Conservation (phyloP, 2,329 filamentous ascomycete species). For the Ambrosiella beaveri region DNA sequence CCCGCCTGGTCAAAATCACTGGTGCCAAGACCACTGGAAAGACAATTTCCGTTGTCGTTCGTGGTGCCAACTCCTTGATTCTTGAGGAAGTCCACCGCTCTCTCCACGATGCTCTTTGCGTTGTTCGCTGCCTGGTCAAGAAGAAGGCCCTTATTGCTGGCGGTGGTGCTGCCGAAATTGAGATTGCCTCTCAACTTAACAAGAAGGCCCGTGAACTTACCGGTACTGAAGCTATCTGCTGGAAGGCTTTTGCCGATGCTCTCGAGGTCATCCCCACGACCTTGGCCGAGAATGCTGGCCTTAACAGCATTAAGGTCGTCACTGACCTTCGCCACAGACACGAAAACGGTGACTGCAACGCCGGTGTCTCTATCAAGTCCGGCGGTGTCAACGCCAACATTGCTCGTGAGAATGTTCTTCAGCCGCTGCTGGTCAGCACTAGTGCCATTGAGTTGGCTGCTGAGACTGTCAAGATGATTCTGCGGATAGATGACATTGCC, state of each 20-base stretch:
- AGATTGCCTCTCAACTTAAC: constrained; percentile 75
- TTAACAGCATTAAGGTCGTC: constrained; percentile 98
- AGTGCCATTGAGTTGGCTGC: constrained; percentile 93
- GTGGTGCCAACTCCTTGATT: constrained; percentile 85
- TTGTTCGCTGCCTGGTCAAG: constrained; percentile 94
- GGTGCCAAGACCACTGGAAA: constrained; percentile 71
- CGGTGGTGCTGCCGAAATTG: constrained; percentile 89
- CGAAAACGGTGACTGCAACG: constrained; percentile 86
- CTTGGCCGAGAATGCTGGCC: constrained; percentile 85
- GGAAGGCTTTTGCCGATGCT: constrained; percentile 95
- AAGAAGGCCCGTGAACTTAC: constrained; percentile 67
- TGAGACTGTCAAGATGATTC: constrained; percentile 93
- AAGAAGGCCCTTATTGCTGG: constrained; percentile 98
- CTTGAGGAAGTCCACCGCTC: constrained; percentile 94
- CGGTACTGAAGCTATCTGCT: constrained; percentile 94
- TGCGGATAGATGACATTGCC: constrained; percentile 50
- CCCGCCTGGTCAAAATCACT: constrained; percentile 86
- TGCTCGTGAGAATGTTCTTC: constrained; percentile 87
- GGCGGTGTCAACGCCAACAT: constrained; percentile 96
- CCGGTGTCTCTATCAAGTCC: constrained; percentile 94
- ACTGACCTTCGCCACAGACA: constrained; percentile 89
- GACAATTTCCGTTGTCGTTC: constrained; percentile 86
- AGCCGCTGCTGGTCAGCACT: constrained; percentile 89
- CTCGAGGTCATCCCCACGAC: constrained; percentile 96
- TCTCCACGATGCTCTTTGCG: constrained; percentile 92